phyloP scores from a whole-genome alignment of 352 stramenopile genomes.

The Phytophthora pseudosyringae region DNA sequence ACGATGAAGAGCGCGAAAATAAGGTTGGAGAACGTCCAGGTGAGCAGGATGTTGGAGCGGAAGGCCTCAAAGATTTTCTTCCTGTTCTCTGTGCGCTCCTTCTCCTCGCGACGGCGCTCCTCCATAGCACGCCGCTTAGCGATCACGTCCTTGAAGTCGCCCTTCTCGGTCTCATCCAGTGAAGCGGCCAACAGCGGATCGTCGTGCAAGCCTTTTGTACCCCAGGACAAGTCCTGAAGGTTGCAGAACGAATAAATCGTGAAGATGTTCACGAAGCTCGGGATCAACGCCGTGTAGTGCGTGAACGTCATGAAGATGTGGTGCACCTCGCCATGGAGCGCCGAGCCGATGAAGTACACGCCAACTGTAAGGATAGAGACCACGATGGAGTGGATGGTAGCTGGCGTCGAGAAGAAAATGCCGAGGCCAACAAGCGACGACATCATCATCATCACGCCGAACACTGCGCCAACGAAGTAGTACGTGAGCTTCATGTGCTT shows the following conservation, averaged over 20 bases:
- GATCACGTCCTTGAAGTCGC: constrained; percentile 87
- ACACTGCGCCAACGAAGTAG: constrained; percentile 77
- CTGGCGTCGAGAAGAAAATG: constrained; percentile 73
- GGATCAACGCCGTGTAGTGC: constrained; percentile 88
- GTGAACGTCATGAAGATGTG: constrained; percentile 88
- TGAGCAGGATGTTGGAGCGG: constrained; percentile 81
- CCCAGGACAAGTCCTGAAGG: constrained; percentile 89
- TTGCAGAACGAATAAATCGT: constrained; percentile 92
- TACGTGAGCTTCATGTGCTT: constrained; percentile 91
- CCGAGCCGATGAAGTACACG: constrained; percentile 86
- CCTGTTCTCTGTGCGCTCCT: constrained; percentile 59
- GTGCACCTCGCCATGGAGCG: constrained; percentile 81
- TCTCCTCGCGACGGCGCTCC: constrained; percentile 68
- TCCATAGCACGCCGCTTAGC: constrained; percentile 77
- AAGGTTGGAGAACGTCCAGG: constrained; percentile 86
- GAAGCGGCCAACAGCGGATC: constrained; percentile 53
- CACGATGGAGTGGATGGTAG: constrained; percentile 58
- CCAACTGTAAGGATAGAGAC: constrained; percentile 75
- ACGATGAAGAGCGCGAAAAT: constrained; percentile 81
- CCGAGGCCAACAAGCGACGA: constrained; percentile 74
- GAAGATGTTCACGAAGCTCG: constrained; percentile 91
- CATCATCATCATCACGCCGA: constrained; percentile 84
- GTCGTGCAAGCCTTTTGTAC: constrained; percentile 74
- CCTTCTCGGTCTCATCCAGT: constrained; percentile 70
- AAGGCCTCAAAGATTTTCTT: constrained; percentile 87